Evolutionary conservation across 1,284 basidiomycete genomes (phyloP), one percentile per base, ranked within the genome.

Genomic region (Xanthoconium separans): DNA sequence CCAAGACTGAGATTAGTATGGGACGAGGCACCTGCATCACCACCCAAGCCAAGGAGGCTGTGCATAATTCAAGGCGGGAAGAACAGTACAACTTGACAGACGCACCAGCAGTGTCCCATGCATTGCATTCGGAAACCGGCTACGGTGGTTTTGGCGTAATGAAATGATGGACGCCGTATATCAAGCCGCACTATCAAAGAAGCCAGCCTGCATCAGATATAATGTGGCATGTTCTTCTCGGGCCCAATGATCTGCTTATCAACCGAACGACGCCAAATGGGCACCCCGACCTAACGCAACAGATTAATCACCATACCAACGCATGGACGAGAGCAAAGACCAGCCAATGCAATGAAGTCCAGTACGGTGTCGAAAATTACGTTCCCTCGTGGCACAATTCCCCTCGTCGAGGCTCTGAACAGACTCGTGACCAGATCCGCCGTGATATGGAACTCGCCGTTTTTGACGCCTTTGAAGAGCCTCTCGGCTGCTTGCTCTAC

Each of bases 361-460:
- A 70, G 36, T 2, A 61, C 24, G 4, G 13, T 53, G 2, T 68
- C 65, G 0, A 63, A 8, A 2, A 66, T 44, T 15, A 29, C 47
- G 15, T 70, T 72, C 12, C 54, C 57, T 51, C 67, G 61, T 2
- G 90, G 89, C 0, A 88, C 78, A 27, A 82, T 74, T 5, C 91
- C 93, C 22, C 87, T 80, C 6, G 84, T 83, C 3, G 79, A 81
- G 7, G 84, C 79, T 42, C 89, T 79, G 71, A 95, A 87, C 27
- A 94, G 61, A 51, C 81, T 73, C 3, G 85, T 83, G 33, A 89
- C 74, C 20, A 92, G 70, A 64, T 93, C 87, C 37, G 81, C 83
- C 0, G 89, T 84, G 60, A 95, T 93, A 61, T 94, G 89, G 60
- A 84, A 85, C 33, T 91, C 71, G 22, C 88, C 89, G 29, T 77